Percentiles rank a stretch among this genome's conserved stretches.
Evolutionary conservation across 1,284 basidiomycete genomes (phyloP).

Genomic region (Sanghuangporus baumii): DNA sequence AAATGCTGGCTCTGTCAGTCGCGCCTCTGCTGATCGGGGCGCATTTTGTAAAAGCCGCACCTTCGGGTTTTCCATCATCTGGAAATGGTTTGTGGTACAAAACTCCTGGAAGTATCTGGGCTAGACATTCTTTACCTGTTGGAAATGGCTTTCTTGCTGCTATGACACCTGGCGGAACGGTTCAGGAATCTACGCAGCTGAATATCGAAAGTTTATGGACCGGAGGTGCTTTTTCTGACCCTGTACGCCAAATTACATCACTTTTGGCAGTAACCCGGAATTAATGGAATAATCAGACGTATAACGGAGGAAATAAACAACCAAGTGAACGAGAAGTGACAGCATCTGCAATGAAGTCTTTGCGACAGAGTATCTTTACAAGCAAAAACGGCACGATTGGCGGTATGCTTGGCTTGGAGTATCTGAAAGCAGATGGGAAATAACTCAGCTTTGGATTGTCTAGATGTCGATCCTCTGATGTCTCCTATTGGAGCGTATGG

Average conservation of each 20-base stretch:
- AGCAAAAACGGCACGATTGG: slow-evolving; percentile 54
- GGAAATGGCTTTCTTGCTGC: slow-evolving; percentile 73
- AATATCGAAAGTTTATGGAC: slow-evolving; percentile 75
- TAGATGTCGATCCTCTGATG: slow-evolving; percentile 52
- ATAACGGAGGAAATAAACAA: slow-evolving; percentile 66
- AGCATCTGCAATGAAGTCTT: slow-evolving; percentile 44
- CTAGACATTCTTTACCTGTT: slow-evolving; percentile 54
- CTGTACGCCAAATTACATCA: slow-evolving; percentile 36
- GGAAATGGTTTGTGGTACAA: slow-evolving; percentile 73
- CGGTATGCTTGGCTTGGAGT: slow-evolving; percentile 33
- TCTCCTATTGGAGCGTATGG: slow-evolving; percentile 59
- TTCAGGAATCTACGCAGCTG: slow-evolving; percentile 54
- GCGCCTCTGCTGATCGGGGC: not conserved
- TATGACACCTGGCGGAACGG: slow-evolving; percentile 58
- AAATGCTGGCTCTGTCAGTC: not conserved
- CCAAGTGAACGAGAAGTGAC: slow-evolving; percentile 39
- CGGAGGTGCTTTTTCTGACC: slow-evolving; percentile 64
- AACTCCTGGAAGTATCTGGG: slow-evolving; percentile 48
- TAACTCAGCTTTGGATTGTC: not conserved
- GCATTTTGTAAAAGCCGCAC: slow-evolving; percentile 26
- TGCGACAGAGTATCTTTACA: slow-evolving; percentile 52
- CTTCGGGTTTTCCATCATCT: slow-evolving; percentile 55
- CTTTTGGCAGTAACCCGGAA: not conserved
- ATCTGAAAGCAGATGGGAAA: not conserved
- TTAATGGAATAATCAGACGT: slow-evolving; percentile 35